Conservation (phyloP, 768 basidiomycete genomes). For the Mycena galopus region DNA sequence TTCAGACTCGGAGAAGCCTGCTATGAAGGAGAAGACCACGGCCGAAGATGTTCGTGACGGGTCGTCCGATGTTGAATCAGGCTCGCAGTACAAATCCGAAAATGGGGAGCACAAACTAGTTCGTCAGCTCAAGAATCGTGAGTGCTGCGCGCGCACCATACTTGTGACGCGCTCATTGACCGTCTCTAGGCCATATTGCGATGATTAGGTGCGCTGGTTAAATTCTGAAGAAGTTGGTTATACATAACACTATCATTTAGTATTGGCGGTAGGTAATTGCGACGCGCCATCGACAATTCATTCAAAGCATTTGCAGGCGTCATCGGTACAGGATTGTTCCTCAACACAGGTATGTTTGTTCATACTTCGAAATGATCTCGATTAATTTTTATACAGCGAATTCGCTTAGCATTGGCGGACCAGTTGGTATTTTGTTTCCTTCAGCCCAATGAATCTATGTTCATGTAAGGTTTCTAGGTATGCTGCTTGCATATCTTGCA, state of each 20-base stretch:
- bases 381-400: slow-evolving; percentile 42
- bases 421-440: slow-evolving; percentile 61
- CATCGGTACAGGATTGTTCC: slow-evolving; percentile 66
- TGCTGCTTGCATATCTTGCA: slow-evolving; percentile 75
- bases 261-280: slow-evolving; percentile 60
- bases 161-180: not conserved
- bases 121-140: slow-evolving; percentile 34
- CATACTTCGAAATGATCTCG: not conserved
- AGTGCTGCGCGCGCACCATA: not conserved
- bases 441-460: not conserved
- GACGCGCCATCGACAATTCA: not conserved
- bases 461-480: slow-evolving; percentile 46
- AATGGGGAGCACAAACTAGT: slow-evolving; percentile 24
- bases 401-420: slow-evolving; percentile 68
- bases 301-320: slow-evolving; percentile 8
- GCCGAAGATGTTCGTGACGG: not conserved
- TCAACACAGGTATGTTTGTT: slow-evolving; percentile 60
- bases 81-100: not conserved
- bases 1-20: slow-evolving; percentile 2
- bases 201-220: slow-evolving; percentile 27
- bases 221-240: not conserved
- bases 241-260: slow-evolving; percentile 42
- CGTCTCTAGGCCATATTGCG: slow-evolving; percentile 26
- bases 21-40: slow-evolving; percentile 22
- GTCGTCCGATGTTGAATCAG: slow-evolving; percentile 18